phyloP scores from a whole-genome alignment of 345 rosid genomes.

The Aquilaria sinensis region DNA sequence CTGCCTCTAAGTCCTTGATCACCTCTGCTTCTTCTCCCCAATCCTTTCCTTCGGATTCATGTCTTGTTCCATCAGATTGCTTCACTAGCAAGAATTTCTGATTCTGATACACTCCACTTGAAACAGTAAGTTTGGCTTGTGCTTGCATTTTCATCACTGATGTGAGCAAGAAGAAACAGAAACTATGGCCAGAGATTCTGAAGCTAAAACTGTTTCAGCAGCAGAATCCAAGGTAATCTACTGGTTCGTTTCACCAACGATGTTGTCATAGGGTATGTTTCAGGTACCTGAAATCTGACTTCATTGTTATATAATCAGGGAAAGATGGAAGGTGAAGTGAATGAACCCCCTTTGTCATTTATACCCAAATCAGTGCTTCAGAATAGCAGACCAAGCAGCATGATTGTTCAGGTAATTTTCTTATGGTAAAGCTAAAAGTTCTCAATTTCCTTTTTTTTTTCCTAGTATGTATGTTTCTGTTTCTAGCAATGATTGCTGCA shows the following conservation, averaged over 20 bases:
- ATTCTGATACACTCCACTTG: neutral
- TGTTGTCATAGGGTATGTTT: neutral
- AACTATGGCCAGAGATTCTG: constrained; percentile 28
- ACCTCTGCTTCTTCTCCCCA: neutral
- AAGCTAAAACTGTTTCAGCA: constrained; percentile 19
- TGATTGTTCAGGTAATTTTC: constrained; percentile 56
- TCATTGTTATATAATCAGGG: constrained; percentile 19
- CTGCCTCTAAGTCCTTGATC: constrained; percentile 7
- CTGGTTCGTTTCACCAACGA: neutral
- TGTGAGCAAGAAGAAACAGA: neutral
- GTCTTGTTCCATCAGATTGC: neutral
- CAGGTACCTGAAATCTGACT: neutral
- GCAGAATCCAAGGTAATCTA: constrained; percentile 32
- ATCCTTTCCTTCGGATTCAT: neutral
- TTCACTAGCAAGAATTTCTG: neutral
- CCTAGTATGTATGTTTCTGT: neutral
- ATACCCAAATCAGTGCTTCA: constrained; percentile 35
- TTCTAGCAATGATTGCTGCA: neutral
- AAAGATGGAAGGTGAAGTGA: constrained; percentile 31
- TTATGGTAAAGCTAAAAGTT: neutral
- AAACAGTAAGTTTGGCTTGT: neutral
- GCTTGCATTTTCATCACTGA: neutral
- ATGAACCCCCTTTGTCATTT: constrained; percentile 34
- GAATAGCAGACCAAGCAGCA: constrained; percentile 53
- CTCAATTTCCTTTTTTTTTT: neutral